Evolutionary conservation across 2,329 filamentous ascomycete genomes (phyloP).

Genomic region (Aspergillus ochraceus): DNA sequence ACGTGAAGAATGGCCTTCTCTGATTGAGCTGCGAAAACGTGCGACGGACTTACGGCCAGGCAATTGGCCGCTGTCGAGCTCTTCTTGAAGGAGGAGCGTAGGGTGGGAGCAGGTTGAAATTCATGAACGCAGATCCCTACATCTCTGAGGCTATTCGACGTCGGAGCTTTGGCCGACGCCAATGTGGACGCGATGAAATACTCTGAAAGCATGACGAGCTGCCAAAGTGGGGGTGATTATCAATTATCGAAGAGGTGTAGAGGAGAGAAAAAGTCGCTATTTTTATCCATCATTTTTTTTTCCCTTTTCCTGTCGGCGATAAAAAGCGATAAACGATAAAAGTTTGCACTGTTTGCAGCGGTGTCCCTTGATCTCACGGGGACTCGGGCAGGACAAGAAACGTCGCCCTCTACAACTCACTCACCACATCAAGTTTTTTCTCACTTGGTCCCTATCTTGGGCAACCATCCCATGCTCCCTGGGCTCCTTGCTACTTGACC

Average conservation of each 20-base stretch:
- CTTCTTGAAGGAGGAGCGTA: conserved; percentile 84
- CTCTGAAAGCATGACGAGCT: conserved; percentile 49
- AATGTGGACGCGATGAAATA: conserved; percentile 48
- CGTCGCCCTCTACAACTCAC: not conserved
- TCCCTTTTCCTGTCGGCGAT: conserved; percentile 22
- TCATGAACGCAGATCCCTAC: conserved; percentile 85
- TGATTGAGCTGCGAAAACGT: conserved; percentile 87
- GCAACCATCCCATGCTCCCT: conserved; percentile 7
- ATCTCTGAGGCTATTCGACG: conserved; percentile 64
- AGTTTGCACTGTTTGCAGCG: conserved; percentile 38
- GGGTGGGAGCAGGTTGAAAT: conserved; percentile 72
- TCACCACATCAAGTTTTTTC: not conserved
- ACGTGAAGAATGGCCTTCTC: conserved; percentile 93
- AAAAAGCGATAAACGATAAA: conserved; percentile 24
- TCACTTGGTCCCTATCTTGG: not conserved
- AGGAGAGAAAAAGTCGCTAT: conserved; percentile 5
- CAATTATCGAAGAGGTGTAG: not conserved
- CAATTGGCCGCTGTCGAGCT: conserved; percentile 78
- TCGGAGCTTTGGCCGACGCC: conserved; percentile 41
- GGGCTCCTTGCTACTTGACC: conserved; percentile 11
- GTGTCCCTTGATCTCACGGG: not conserved
- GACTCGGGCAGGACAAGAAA: not conserved
- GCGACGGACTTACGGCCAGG: conserved; percentile 74
- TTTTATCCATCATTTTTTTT: conserved; percentile 1
- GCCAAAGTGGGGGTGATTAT: conserved; percentile 13